phyloP scores from a whole-genome alignment of 2,329 filamentous ascomycete species.

The Juglanconis sp. region DNA sequence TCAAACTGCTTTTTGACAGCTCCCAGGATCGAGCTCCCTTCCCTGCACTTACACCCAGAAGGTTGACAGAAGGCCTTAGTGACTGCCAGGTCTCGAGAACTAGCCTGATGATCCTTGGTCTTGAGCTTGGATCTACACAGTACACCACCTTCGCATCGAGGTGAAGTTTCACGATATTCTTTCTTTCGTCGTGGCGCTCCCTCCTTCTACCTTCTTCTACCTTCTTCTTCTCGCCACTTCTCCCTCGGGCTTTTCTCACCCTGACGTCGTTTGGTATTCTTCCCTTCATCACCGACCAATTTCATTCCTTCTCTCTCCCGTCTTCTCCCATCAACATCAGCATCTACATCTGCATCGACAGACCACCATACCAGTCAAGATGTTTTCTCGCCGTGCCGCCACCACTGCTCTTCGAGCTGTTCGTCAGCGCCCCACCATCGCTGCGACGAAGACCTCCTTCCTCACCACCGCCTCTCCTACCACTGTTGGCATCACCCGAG shows the following conservation, averaged over 20 bases:
- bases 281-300: background rate
- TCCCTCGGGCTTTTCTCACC: too few relatives aligned
- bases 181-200: background rate
- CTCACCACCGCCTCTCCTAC: background rate
- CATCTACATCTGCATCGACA: background rate
- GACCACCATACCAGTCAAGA: background rate
- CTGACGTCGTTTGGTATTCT: too few relatives aligned
- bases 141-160: conserved; percentile 3
- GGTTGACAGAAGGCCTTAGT: background rate
- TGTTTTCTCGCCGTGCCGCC: conserved; percentile 7
- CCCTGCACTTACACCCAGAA: background rate
- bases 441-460: background rate
- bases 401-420: conserved; percentile 3
- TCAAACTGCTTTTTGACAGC: background rate
- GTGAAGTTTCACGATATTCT: background rate
- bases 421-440: background rate
- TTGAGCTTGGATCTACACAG: background rate
- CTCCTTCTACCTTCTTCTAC: background rate
- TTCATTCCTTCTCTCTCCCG: background rate
- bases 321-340: too few relatives aligned
- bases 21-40: background rate
- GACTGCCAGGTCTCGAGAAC: too few relatives aligned
- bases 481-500: too few relatives aligned
- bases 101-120: background rate
- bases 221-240: background rate